phyloP scores from a whole-genome alignment of 2,329 filamentous ascomycete genomes.

The Fonsecaea erecta region DNA sequence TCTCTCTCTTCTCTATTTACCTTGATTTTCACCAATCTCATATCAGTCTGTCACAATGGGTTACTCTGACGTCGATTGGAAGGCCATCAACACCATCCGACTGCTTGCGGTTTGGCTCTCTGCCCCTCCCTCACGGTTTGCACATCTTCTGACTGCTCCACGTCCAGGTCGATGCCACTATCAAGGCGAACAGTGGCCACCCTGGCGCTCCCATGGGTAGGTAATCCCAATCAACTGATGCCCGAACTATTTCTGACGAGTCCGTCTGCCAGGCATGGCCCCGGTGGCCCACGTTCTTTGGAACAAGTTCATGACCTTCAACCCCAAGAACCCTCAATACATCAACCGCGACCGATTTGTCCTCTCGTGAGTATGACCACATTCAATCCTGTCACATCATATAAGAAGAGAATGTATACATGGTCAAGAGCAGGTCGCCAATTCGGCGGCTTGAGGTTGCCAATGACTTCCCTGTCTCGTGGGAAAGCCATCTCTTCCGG shows the following conservation, averaged over 20 bases:
- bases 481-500: not conserved
- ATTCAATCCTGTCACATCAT: not conserved
- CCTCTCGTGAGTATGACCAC: constrained; percentile 79
- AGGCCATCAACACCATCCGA: constrained; percentile 98
- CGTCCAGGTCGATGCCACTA: constrained; percentile 90
- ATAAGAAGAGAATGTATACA: not conserved
- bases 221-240: not conserved
- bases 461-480: not conserved
- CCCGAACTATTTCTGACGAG: constrained; percentile 2
- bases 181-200: constrained; percentile 94
- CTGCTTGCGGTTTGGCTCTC: constrained; percentile 79
- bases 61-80: constrained; percentile 83
- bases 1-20: not conserved
- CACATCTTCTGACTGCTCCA: constrained; percentile 17
- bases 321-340: constrained; percentile 98
- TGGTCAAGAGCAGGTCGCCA: not conserved
- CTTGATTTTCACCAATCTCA: constrained; percentile 7
- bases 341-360: constrained; percentile 98
- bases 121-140: constrained; percentile 35
- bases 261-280: constrained; percentile 68
- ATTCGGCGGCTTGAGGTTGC: not conserved
- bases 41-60: constrained; percentile 67
- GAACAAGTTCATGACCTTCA: constrained; percentile 99
- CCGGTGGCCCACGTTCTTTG: constrained; percentile 95
- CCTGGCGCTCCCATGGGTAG: constrained; percentile 89